Percentiles rank a stretch among this genome's conserved stretches.
These are phyloP conservation scores for Verbena officinalis DNA, from an alignment of 257 asterid genomes.

Conservation along the genomic window DNA sequence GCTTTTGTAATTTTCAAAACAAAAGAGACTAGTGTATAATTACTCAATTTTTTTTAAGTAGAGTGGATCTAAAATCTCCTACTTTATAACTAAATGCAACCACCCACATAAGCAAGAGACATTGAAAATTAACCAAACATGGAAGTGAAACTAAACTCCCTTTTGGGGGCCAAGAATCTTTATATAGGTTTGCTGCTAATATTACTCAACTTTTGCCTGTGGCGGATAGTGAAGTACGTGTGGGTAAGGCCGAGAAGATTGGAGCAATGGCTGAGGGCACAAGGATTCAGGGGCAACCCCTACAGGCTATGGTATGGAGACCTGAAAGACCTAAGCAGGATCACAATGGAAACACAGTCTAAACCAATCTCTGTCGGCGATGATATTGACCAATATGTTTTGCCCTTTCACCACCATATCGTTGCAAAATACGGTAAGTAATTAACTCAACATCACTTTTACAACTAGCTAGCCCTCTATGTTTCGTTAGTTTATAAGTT, in stretches of 20 bases:
- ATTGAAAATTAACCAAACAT: no score
- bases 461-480: no score
- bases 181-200: not conserved
- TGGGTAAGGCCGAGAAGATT: constrained; percentile 40
- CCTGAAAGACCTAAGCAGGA: constrained; percentile 34
- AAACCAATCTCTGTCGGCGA: constrained; percentile 35
- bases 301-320: constrained; percentile 46
- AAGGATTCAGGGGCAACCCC: constrained; percentile 43
- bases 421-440: constrained; percentile 36
- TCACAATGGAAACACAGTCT: constrained; percentile 34
- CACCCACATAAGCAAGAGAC: no score
- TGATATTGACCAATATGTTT: constrained; percentile 34
- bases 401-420: constrained; percentile 39
- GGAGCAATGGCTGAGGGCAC: constrained; percentile 35
- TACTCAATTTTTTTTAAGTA: no score
- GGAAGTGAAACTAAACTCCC: no score
- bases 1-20: no score
- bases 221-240: constrained; percentile 37
- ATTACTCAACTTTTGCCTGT: not conserved
- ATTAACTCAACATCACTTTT: no score
- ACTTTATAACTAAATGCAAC: no score
- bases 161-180: no score
- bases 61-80: no score
- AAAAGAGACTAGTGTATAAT: no score
- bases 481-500: no score